Conservation (phyloP, 2,329 filamentous ascomycete species). For the Exserohilum turcica region DNA sequence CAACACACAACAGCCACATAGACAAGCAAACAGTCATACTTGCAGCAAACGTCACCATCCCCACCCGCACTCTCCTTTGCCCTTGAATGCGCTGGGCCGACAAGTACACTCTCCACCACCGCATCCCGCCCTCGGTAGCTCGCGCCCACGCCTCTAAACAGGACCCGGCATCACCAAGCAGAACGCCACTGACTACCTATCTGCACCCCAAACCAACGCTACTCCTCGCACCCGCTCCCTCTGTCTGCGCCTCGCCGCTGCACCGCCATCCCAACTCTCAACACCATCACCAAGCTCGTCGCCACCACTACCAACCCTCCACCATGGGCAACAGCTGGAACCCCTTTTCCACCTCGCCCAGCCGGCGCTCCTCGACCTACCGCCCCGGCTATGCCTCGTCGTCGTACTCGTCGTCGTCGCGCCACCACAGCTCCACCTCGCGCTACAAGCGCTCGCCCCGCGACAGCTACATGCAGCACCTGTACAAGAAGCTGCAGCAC, state of each 20-base stretch:
- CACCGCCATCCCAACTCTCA: neutral
- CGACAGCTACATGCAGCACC: constrained; percentile 73
- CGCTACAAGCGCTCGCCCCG: constrained; percentile 81
- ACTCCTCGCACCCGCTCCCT: constrained; percentile 8
- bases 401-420: constrained; percentile 34
- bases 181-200: constrained; percentile 8
- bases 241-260: neutral
- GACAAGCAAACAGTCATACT: constrained; percentile 3
- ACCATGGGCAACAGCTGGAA: constrained; percentile 45
- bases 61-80: neutral
- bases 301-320: neutral
- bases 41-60: neutral
- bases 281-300: neutral
- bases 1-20: neutral
- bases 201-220: constrained; percentile 19
- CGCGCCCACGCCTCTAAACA: constrained; percentile 11
- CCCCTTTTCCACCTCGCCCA: constrained; percentile 31
- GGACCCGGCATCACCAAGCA: constrained; percentile 2
- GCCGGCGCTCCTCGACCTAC: constrained; percentile 28
- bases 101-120: constrained; percentile 20
- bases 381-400: constrained; percentile 40
- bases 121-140: constrained; percentile 19
- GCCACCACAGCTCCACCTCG: constrained; percentile 62
- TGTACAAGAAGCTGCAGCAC: constrained; percentile 76
- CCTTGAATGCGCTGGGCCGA: constrained; percentile 25